These are phyloP conservation scores for Thymus quinquecostatus DNA, from an alignment of 257 asterid species.

Conservation along the genomic window DNA sequence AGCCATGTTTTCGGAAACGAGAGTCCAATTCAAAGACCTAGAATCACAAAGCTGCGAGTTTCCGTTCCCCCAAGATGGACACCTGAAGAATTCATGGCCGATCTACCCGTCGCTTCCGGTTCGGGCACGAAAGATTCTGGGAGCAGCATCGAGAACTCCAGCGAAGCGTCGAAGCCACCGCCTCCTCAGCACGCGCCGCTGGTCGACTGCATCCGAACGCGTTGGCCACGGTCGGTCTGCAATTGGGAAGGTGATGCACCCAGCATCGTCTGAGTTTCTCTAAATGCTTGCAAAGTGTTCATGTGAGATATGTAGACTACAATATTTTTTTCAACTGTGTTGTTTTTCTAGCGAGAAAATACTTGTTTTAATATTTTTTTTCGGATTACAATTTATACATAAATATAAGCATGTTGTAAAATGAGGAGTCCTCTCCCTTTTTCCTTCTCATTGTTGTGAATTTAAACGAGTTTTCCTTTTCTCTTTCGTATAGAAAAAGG, in stretches of 20 bases:
- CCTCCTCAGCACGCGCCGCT: constrained; percentile 82
- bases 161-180: constrained; percentile 63
- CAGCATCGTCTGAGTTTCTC: constrained; percentile 65
- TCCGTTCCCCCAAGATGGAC: constrained; percentile 99
- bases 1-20: constrained; percentile 52
- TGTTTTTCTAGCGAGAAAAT: constrained; percentile 15
- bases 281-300: constrained; percentile 1
- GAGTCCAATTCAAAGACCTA: constrained; percentile 74
- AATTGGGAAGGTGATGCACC: constrained; percentile 97
- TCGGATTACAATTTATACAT: not conserved
- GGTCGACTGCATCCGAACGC: constrained; percentile 90
- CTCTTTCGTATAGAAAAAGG: not conserved
- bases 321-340: constrained; percentile 25
- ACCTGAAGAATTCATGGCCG: constrained; percentile 85
- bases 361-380: not conserved
- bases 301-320: constrained; percentile 24
- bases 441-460: not conserved
- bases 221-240: constrained; percentile 89
- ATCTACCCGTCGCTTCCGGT: constrained; percentile 41
- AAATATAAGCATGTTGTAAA: not conserved
- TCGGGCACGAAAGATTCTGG: constrained; percentile 38
- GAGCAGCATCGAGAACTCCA: constrained; percentile 33
- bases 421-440: not conserved
- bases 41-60: constrained; percentile 78
- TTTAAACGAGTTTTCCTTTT: not conserved